These are phyloP conservation scores for Mycosphaerella sp. DNA, from an alignment of 2,329 filamentous ascomycete genomes.

Conservation along the genomic window DNA sequence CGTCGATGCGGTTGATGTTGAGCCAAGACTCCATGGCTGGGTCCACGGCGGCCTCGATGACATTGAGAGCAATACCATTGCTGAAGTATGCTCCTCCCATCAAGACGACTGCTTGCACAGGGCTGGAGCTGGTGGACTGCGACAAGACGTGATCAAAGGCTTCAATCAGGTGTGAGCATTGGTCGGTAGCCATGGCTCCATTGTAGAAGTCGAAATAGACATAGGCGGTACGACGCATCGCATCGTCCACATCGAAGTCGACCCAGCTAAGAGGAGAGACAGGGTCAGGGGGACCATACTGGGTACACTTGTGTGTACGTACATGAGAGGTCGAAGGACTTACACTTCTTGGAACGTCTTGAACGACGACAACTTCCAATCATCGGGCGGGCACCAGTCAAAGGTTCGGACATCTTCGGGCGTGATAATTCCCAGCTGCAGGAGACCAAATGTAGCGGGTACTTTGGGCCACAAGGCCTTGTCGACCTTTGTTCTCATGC, in stretches of 20 bases:
- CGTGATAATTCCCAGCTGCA: slow-evolving; percentile 33
- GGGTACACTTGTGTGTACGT: too few relatives aligned
- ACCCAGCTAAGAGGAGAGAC: slow-evolving; percentile 26
- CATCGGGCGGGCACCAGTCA: slow-evolving; percentile 17
- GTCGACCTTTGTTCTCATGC: slow-evolving; percentile 36
- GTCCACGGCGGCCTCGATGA: slow-evolving; percentile 38
- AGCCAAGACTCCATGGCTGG: slow-evolving; percentile 39
- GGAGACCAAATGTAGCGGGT: slow-evolving; percentile 34
- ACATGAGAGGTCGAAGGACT: not conserved
- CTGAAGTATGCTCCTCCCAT: slow-evolving; percentile 42
- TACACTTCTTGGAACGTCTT: slow-evolving; percentile 37
- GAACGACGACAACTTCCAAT: slow-evolving; percentile 30
- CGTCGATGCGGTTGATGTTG: slow-evolving; percentile 43
- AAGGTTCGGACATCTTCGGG: slow-evolving; percentile 15
- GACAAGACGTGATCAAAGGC: slow-evolving; percentile 35
- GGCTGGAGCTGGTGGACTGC: slow-evolving; percentile 26
- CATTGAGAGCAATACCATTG: slow-evolving; percentile 42
- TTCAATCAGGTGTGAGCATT: slow-evolving; percentile 36
- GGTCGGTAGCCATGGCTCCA: slow-evolving; percentile 39
- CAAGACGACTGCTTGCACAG: slow-evolving; percentile 36
- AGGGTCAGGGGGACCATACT: not conserved
- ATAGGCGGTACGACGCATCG: slow-evolving; percentile 33
- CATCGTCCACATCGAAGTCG: slow-evolving; percentile 32
- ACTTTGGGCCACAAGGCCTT: slow-evolving; percentile 40
- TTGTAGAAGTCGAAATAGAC: slow-evolving; percentile 43